These are phyloP conservation scores for Elaeis guineensis DNA, from an alignment of 176 grass and related monocot genomes.

Conservation along the genomic window DNA sequence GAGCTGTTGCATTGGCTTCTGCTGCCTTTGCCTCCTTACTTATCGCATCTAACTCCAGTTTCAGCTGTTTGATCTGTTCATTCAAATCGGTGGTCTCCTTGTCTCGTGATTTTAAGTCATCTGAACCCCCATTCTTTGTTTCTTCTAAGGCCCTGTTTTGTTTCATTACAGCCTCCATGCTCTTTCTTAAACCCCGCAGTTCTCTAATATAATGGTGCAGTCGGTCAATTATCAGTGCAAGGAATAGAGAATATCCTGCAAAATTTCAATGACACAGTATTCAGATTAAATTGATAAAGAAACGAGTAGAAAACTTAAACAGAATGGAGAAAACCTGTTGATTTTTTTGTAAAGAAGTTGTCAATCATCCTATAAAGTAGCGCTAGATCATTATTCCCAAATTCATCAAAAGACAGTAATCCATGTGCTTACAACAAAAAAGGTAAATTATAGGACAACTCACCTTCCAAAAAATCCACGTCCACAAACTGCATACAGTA, in stretches of 20 bases:
- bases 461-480: too few relatives aligned
- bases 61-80: constrained; percentile 41
- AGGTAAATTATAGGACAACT: too few relatives aligned
- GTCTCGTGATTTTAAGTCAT: constrained; percentile 37
- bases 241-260: constrained; percentile 73
- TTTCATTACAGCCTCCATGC: constrained; percentile 50
- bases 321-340: too few relatives aligned
- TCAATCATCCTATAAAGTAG: too few relatives aligned
- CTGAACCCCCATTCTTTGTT: constrained; percentile 34
- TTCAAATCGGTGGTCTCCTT: constrained; percentile 44
- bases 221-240: constrained; percentile 62
- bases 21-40: constrained; percentile 45
- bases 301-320: too few relatives aligned
- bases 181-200: constrained; percentile 45
- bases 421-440: too few relatives aligned
- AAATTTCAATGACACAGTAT: background rate
- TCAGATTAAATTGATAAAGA: too few relatives aligned
- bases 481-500: too few relatives aligned
- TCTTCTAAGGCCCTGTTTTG: constrained; percentile 56
- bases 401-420: too few relatives aligned
- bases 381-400: too few relatives aligned
- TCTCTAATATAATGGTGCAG: constrained; percentile 79
- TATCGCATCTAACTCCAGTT: constrained; percentile 34
- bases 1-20: constrained; percentile 33
- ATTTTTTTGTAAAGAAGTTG: too few relatives aligned